Evolutionary conservation across 352 stramenopile species (phyloP).

Genomic region (Globisporangium nunn): DNA sequence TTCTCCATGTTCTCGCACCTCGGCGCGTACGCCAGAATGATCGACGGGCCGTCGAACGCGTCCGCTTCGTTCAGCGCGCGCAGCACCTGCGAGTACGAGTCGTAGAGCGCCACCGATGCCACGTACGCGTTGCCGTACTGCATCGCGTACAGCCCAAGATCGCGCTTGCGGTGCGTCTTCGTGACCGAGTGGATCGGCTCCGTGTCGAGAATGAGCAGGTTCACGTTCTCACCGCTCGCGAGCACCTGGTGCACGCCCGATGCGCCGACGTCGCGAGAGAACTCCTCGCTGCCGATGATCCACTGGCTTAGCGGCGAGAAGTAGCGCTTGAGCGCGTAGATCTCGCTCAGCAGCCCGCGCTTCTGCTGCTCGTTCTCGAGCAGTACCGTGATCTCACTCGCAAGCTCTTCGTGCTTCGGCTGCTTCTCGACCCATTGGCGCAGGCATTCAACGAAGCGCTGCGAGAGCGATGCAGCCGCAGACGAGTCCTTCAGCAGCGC

Average conservation of each 20-base stretch:
- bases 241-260: constrained; percentile 72
- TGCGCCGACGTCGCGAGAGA: constrained; percentile 58
- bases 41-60: constrained; percentile 84
- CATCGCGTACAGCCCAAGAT: constrained; percentile 90
- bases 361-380: constrained; percentile 54
- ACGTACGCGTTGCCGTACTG: constrained; percentile 92
- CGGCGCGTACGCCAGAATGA: constrained; percentile 87
- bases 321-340: constrained; percentile 47
- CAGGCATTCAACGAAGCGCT: constrained; percentile 43
- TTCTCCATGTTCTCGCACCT: constrained; percentile 81
- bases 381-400: constrained; percentile 56
- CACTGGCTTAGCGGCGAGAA: constrained; percentile 71
- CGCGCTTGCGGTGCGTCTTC: constrained; percentile 84
- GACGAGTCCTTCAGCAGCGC: constrained; percentile 25
- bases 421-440: constrained; percentile 40
- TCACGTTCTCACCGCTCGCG: constrained; percentile 66
- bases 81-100: constrained; percentile 82
- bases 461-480: constrained; percentile 23
- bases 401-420: constrained; percentile 48
- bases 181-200: constrained; percentile 56
- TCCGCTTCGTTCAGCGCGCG: constrained; percentile 88
- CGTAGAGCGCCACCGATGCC: constrained; percentile 87
- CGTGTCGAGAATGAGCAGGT: constrained; percentile 71
- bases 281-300: constrained; percentile 75
- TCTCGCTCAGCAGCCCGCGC: constrained; percentile 31